A percentile compares a stretch with the other conserved stretches of the same genome.
Evolutionary conservation across 441 rosid species (phyloP).

Genomic region (Populus tomentosa): DNA sequence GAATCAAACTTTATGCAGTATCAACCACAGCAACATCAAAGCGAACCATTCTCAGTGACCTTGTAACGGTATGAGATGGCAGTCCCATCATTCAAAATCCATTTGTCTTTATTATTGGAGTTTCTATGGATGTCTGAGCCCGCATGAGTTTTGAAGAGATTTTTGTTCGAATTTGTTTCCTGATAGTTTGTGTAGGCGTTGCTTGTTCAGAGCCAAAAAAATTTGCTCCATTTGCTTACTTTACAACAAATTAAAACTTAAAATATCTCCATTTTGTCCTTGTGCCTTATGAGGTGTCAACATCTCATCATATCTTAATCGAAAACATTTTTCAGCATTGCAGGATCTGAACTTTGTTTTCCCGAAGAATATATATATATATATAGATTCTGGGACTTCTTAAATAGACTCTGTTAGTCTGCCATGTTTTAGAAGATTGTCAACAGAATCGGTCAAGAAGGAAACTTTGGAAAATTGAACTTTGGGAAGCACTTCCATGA

Average conservation of each 20-base stretch:
- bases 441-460: background rate
- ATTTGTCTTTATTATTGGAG: background rate
- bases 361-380: no score
- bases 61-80: conserved; percentile 62
- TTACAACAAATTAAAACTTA: background rate
- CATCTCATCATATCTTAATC: no score
- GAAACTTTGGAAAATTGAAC: background rate
- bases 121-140: background rate
- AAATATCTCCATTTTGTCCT: background rate
- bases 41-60: conserved; percentile 85
- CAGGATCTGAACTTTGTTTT: no score
- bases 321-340: background rate
- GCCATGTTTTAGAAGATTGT: background rate
- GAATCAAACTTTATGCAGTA: conserved; percentile 84
- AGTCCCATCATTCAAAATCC: background rate
- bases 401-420: background rate
- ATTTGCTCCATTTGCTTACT: background rate
- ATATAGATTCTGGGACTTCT: no score
- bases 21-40: conserved; percentile 76
- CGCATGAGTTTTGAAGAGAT: background rate
- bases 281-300: no score
- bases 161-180: background rate
- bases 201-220: background rate
- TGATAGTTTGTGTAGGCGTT: background rate
- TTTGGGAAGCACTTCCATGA: background rate